Evolutionary conservation across 1,139 yeast genomes (phyloP).

Genomic region (Blastobotrys ciferrii): DNA sequence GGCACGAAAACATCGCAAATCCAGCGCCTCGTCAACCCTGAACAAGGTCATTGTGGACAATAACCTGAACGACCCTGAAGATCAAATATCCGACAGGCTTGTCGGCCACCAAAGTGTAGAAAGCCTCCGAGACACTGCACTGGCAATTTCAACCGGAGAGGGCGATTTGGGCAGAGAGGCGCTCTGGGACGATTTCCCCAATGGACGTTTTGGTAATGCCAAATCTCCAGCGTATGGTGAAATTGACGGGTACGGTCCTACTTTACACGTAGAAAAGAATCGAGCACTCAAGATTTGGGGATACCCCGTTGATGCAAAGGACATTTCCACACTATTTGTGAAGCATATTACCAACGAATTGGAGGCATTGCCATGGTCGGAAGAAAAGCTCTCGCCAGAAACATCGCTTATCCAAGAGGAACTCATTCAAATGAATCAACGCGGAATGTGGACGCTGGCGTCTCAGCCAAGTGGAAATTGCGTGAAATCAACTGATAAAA

Average conservation of each 20-base stretch:
- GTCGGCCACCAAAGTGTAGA: conserved; percentile 16
- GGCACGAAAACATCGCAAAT: conserved; percentile 21
- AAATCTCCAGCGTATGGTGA: conserved; percentile 96
- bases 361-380: conserved; percentile 89
- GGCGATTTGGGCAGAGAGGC: conserved; percentile 89
- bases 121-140: conserved; percentile 53
- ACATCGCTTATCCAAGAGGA: conserved; percentile 92
- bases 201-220: conserved; percentile 97
- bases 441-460: conserved; percentile 82
- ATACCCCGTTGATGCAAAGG: conserved; percentile 60
- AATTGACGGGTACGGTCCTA: conserved; percentile 95
- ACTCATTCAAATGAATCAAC: conserved; percentile 68
- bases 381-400: conserved; percentile 78
- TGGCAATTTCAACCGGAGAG: conserved; percentile 80
- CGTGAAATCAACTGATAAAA: conserved; percentile 73
- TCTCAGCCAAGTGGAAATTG: conserved; percentile 87
- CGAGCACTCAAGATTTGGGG: conserved; percentile 84
- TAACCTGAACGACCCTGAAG: conserved; percentile 17
- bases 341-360: conserved; percentile 74
- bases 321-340: conserved; percentile 66
- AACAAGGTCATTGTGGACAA: conserved; percentile 45
- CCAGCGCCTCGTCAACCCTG: conserved; percentile 46
- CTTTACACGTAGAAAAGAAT: conserved; percentile 68
- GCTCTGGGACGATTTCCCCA: conserved; percentile 98
- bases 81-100: conserved; percentile 22